Evolutionary conservation across 2,329 filamentous ascomycete genomes (phyloP).

Genomic region (Cladosporium oxysporum): DNA sequence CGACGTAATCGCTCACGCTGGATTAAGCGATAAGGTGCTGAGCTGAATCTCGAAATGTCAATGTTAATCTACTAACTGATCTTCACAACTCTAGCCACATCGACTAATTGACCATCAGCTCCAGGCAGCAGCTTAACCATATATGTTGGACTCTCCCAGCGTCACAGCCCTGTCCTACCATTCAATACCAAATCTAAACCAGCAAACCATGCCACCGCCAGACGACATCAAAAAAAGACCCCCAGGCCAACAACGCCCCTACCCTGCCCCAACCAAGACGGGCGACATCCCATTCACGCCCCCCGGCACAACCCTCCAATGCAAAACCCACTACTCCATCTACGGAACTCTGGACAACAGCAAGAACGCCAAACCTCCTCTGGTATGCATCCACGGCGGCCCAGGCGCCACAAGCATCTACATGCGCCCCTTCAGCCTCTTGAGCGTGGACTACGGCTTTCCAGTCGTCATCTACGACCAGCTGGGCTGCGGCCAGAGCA

Average conservation of each 20-base stretch:
- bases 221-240: neutral
- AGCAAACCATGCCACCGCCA: neutral
- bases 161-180: neutral
- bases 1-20: neutral
- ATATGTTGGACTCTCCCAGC: neutral
- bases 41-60: neutral
- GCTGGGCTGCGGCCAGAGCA: slow-evolving; percentile 52
- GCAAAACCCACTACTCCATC: slow-evolving; percentile 44
- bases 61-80: neutral
- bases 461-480: slow-evolving; percentile 59
- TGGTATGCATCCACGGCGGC: slow-evolving; percentile 49
- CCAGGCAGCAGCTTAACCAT: neutral
- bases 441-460: slow-evolving; percentile 37
- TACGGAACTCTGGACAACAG: slow-evolving; percentile 38
- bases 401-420: slow-evolving; percentile 47
- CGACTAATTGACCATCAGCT: neutral
- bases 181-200: neutral
- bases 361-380: slow-evolving; percentile 25
- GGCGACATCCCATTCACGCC: slow-evolving; percentile 29
- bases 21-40: neutral
- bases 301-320: slow-evolving; percentile 35
- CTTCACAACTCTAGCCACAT: neutral
- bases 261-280: neutral
- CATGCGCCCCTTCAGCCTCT: slow-evolving; percentile 42
- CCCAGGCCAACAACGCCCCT: neutral